phyloP scores from a whole-genome alignment of 169 alveolate genomes.

The Eimeria praecox region DNA sequence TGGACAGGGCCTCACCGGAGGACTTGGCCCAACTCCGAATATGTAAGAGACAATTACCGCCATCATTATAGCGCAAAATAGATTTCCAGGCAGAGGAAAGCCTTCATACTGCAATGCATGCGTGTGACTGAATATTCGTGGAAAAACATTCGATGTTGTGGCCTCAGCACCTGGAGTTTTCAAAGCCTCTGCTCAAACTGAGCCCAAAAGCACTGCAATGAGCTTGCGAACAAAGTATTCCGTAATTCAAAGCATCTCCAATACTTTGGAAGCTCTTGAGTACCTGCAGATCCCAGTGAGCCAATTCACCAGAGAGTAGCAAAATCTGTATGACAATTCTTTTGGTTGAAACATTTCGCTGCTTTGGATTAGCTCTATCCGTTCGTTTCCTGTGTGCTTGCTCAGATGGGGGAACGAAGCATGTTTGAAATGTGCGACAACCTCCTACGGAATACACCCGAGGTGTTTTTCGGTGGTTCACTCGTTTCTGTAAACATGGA shows the following conservation, averaged over 20 bases:
- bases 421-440: neutral
- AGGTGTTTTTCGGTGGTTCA: conserved; percentile 15
- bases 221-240: conserved; percentile 2
- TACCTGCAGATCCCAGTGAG: neutral
- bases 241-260: conserved; percentile 16
- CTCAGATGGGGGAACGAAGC: conserved; percentile 35
- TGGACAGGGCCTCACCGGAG: conserved; percentile 50
- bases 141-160: neutral
- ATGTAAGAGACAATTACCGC: neutral
- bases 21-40: conserved; percentile 41
- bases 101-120: neutral
- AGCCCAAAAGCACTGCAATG: conserved; percentile 41
- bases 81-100: neutral
- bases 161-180: conserved; percentile 46
- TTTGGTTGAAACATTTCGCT: neutral
- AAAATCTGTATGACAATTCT: neutral
- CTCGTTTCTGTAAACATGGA: conserved; percentile 28
- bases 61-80: neutral
- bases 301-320: neutral
- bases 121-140: neutral
- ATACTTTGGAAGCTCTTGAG: conserved; percentile 19
- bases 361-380: neutral
- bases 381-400: neutral
- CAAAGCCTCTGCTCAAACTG: conserved; percentile 35
- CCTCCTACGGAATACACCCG: conserved; percentile 39